phyloP scores from a whole-genome alignment of 306 rosid genomes.

The Betula pendula region DNA sequence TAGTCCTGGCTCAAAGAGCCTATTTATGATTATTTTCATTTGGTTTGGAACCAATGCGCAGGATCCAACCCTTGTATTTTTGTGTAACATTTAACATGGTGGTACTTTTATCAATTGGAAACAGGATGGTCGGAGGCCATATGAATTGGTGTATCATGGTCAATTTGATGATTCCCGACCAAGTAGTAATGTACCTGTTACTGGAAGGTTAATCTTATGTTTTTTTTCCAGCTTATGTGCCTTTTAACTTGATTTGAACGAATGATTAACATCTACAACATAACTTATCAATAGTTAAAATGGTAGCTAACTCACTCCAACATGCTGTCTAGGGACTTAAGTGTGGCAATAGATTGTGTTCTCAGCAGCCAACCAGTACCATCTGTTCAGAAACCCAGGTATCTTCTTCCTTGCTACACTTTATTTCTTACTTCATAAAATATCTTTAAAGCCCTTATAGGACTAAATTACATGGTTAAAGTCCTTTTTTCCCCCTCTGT shows the following conservation, averaged over 20 bases:
- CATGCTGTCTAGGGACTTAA: slow-evolving; percentile 60
- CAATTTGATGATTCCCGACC: slow-evolving; percentile 98
- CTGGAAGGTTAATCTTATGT: slow-evolving; percentile 73
- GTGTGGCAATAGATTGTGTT: slow-evolving; percentile 81
- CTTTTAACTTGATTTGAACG: slow-evolving; percentile 10
- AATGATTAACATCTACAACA: slow-evolving; percentile 1
- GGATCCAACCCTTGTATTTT: not conserved
- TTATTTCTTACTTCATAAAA: slow-evolving; percentile 18
- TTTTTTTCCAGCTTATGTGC: no score
- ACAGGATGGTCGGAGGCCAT: slow-evolving; percentile 98
- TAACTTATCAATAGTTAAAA: slow-evolving; percentile 23
- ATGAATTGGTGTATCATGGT: slow-evolving; percentile 90
- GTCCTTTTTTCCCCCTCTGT: slow-evolving; percentile 9
- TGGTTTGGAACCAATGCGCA: not conserved
- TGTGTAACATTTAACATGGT: not conserved
- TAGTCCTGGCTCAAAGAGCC: not conserved
- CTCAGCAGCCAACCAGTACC: slow-evolving; percentile 77
- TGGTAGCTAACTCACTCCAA: slow-evolving; percentile 26
- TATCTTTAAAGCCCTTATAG: slow-evolving; percentile 8
- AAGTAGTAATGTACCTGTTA: slow-evolving; percentile 62
- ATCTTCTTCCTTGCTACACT: slow-evolving; percentile 10
- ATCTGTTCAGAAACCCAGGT: slow-evolving; percentile 73
- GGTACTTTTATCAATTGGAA: slow-evolving; percentile 17
- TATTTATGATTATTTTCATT: not conserved
- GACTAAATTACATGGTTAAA: slow-evolving; percentile 19